Conservation (phyloP, 495 filamentous ascomycete species). For the Clohesyomyces aquaticus region DNA sequence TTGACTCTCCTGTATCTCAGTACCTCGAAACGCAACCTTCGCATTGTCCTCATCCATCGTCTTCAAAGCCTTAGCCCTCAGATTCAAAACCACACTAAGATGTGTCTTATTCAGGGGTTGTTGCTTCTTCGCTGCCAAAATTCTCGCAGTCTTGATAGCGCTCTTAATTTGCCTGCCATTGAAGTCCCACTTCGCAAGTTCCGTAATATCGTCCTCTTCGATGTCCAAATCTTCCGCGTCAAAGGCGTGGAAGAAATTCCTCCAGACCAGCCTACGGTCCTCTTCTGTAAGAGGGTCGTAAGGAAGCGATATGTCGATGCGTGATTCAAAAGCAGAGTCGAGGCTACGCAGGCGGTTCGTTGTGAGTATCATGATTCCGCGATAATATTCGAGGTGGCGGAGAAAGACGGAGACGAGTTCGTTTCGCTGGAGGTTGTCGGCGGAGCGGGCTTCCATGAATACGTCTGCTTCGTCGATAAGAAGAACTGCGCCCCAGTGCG, state of each 20-base stretch:
- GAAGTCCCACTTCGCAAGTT: constrained; percentile 52
- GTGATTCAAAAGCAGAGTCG: constrained; percentile 45
- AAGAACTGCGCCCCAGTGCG: constrained; percentile 40
- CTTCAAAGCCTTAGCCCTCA: constrained; percentile 30
- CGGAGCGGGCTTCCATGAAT: constrained; percentile 44
- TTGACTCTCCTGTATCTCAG: no score
- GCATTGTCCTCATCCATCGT: constrained; percentile 34
- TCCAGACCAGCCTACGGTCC: constrained; percentile 46
- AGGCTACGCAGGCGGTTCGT: constrained; percentile 45
- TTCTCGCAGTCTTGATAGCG: constrained; percentile 58
- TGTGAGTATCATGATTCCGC: constrained; percentile 54
- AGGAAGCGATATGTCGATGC: constrained; percentile 46
- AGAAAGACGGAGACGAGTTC: constrained; percentile 55
- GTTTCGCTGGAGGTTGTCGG: constrained; percentile 53
- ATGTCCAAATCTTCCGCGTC: constrained; percentile 40
- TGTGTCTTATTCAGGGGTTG: constrained; percentile 47
- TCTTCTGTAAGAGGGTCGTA: constrained; percentile 40
- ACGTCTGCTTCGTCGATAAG: constrained; percentile 48
- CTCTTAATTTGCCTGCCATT: constrained; percentile 69
- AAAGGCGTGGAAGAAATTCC: constrained; percentile 45
- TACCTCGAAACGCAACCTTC: no score
- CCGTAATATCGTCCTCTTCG: constrained; percentile 46
- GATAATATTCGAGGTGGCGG: constrained; percentile 57
- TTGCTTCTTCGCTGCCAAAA: constrained; percentile 48
- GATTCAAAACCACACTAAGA: constrained; percentile 52